Base-by-base conservation (phyloP, 1,284 basidiomycete species). In the Fomitopsis betulina region DNA sequence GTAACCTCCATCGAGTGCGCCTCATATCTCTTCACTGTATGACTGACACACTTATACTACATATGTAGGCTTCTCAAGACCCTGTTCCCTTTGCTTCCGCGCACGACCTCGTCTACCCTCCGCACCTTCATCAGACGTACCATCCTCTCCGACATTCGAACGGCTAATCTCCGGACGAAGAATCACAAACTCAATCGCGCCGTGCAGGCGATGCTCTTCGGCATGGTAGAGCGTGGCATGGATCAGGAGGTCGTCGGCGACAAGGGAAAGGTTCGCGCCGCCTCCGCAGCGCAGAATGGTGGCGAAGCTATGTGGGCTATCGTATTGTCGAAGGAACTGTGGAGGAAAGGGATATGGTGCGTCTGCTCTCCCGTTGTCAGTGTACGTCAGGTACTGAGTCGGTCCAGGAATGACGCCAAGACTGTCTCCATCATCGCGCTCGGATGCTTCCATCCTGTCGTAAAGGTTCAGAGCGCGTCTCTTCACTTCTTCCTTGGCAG, bases 281-380 rank as follows among this genome's bases (percentile, higher is more conserved):
- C 72, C 43, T 62, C 76, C 61, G 73, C 74, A 32, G 76, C 76
- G 37, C 74, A 77, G 60, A 77, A 78, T 56, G 85, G 86, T 7
- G 91, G 93, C 39, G 96, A 98, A 68, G 96, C 96, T 2, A 91
- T 98, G 83, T 99, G 97, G 96, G 96, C 97, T 1, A 89, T 99
- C 47, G 90, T 96, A 53, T 76, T 99, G 56, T 93, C 96, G 15
- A 91, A 93, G 68, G 96, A 99, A 67, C 78, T 99, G 27, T 99
- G 96, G 97, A 85, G 84, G 66, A 98, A 96, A 75, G 86, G 88
- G 37, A 86, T 97, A 40, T 99, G 96, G 95, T 90, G 63, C 60
- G 83, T 76, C 57, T 17, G 27, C 27, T 30, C 5, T 15, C 21
- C 35, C 47, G 27, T 45, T 33, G 17, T 23, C 10, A 19, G 9